These are phyloP conservation scores for Glycine soja DNA, from an alignment of 306 rosid genomes.

Conservation along the genomic window DNA sequence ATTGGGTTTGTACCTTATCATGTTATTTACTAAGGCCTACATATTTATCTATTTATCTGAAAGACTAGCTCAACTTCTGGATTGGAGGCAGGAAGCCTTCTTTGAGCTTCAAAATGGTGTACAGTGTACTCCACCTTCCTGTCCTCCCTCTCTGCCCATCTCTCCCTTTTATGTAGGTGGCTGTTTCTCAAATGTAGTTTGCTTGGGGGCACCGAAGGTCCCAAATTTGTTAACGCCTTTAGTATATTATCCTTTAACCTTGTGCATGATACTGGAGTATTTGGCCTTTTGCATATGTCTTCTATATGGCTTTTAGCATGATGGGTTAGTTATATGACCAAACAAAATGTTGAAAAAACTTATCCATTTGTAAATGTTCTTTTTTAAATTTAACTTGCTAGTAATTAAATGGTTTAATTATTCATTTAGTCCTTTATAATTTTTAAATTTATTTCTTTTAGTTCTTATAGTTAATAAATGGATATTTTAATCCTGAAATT, in stretches of 20 bases:
- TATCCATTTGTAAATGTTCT: conserved; percentile 7
- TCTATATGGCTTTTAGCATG: conserved; percentile 8
- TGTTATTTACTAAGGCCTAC: conserved; percentile 2
- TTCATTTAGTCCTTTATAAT: no score
- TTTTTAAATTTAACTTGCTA: conserved; percentile 26
- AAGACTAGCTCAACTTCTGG: conserved; percentile 17
- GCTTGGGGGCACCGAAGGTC: background rate
- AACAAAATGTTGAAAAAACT: conserved; percentile 35
- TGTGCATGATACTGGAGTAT: background rate
- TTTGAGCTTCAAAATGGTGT: conserved; percentile 38
- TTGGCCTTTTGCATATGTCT: background rate
- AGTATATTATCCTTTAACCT: conserved; percentile 26
- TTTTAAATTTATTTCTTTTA: no score
- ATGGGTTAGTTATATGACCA: conserved; percentile 24
- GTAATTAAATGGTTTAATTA: no score
- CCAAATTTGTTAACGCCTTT: background rate
- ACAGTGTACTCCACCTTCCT: background rate
- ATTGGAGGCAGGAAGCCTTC: background rate
- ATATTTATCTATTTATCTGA: conserved; percentile 23
- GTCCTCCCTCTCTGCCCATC: conserved; percentile 11
- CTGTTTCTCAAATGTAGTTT: conserved; percentile 15
- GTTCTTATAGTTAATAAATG: no score
- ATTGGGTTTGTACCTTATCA: conserved; percentile 11
- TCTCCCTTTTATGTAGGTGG: conserved; percentile 21
- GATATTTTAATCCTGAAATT: no score